These are phyloP conservation scores for Fusarium miscanthi DNA, from an alignment of 2,329 filamentous ascomycete genomes.

Conservation along the genomic window DNA sequence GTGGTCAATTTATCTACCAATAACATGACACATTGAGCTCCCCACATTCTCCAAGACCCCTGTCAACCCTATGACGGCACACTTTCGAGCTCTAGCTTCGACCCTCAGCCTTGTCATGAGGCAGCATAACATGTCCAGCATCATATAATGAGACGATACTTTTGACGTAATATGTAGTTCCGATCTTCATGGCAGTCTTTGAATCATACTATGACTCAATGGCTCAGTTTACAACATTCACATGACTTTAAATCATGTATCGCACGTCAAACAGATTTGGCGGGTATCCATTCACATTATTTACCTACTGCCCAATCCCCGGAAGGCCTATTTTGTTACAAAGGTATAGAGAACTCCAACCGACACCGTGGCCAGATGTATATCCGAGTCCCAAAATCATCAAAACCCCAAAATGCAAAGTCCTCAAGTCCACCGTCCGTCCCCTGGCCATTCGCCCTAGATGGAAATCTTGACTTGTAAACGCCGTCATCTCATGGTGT, in stretches of 20 bases:
- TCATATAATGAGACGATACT: not conserved
- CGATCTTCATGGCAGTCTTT: not conserved
- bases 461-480: constrained; percentile 46
- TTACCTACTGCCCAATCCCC: constrained; percentile 39
- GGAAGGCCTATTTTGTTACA: constrained; percentile 44
- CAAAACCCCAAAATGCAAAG: constrained; percentile 48
- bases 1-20: constrained; percentile 7
- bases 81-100: constrained; percentile 18
- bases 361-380: constrained; percentile 45
- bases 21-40: constrained; percentile 13
- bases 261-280: constrained; percentile 13
- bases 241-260: constrained; percentile 4
- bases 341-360: constrained; percentile 45
- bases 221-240: not conserved
- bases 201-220: not conserved
- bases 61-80: constrained; percentile 39
- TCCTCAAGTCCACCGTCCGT: constrained; percentile 41
- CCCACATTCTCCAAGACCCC: constrained; percentile 37
- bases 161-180: not conserved
- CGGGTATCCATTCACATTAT: constrained; percentile 45
- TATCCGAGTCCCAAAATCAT: constrained; percentile 46
- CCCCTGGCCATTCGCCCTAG: constrained; percentile 43
- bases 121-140: not conserved
- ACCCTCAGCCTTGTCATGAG: constrained; percentile 27
- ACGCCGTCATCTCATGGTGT: constrained; percentile 57